Conservation (phyloP, 768 basidiomycete species). For the Lentinula sp. region DNA sequence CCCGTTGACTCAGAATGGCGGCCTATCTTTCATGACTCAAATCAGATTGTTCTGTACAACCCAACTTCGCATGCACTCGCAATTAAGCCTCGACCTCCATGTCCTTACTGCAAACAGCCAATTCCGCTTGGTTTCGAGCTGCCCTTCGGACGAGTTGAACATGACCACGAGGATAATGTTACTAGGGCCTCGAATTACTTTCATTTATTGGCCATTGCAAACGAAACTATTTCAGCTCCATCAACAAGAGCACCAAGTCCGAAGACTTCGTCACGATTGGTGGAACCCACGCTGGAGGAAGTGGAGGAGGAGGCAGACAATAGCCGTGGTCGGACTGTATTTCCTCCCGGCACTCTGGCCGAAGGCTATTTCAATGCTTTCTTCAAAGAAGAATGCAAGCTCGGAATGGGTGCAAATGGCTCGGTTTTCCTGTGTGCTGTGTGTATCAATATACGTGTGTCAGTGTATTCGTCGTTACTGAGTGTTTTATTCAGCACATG, state of each 20-base stretch:
- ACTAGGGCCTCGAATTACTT: constrained; percentile 56
- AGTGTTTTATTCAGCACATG: background rate
- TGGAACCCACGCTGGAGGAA: background rate
- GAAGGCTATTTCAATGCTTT: constrained; percentile 92
- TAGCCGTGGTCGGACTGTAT: constrained; percentile 28
- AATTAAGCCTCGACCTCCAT: constrained; percentile 38
- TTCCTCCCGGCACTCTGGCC: constrained; percentile 72
- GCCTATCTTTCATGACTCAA: constrained; percentile 71
- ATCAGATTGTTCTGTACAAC: constrained; percentile 86
- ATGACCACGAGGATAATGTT: background rate
- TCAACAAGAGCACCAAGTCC: background rate
- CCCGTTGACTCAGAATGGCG: constrained; percentile 49
- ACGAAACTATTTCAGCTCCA: constrained; percentile 38
- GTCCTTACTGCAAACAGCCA: constrained; percentile 72
- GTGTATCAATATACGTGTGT: constrained; percentile 10
- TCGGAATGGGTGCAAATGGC: constrained; percentile 96
- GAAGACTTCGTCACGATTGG: background rate
- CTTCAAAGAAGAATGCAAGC: constrained; percentile 81
- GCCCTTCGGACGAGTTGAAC: constrained; percentile 5
- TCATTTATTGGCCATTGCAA: constrained; percentile 66
- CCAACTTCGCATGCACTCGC: constrained; percentile 79
- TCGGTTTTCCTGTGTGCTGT: constrained; percentile 87
- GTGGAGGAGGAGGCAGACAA: constrained; percentile 7
- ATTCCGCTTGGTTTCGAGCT: constrained; percentile 41
- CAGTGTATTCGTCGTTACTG: background rate